These are phyloP conservation scores for Ophiocordyceps robertsii DNA, from an alignment of 2,329 filamentous ascomycete species.

Conservation along the genomic window DNA sequence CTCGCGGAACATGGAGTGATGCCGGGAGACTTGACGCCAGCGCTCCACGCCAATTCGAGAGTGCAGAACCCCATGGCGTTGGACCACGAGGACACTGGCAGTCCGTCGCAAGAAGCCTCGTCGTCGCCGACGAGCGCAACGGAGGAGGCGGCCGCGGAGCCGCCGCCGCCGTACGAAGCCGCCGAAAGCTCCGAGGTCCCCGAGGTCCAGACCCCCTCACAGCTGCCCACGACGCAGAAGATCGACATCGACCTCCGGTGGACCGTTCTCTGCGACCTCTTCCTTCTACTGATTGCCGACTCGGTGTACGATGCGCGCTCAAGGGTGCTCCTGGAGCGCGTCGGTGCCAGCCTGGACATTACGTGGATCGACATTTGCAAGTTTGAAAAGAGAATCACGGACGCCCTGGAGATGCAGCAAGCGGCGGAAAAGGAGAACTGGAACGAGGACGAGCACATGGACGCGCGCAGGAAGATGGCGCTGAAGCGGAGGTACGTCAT, in stretches of 20 bases:
- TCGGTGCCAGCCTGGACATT: conserved; percentile 68
- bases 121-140: conserved; percentile 7
- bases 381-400: conserved; percentile 94
- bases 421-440: conserved; percentile 89
- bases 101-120: conserved; percentile 7
- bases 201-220: conserved; percentile 68
- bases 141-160: conserved; percentile 32
- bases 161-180: conserved; percentile 47
- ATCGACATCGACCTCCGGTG: conserved; percentile 94
- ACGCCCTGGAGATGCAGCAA: conserved; percentile 96
- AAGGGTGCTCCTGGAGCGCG: conserved; percentile 66
- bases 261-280: conserved; percentile 93
- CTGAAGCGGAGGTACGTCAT: conserved; percentile 77
- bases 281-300: conserved; percentile 92
- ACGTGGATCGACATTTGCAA: conserved; percentile 87
- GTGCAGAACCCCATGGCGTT: conserved; percentile 85
- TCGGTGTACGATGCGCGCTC: conserved; percentile 86
- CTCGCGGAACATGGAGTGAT: conserved; percentile 83
- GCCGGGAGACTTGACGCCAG: conserved; percentile 68
- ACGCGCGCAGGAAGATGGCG: conserved; percentile 66
- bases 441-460: conserved; percentile 94
- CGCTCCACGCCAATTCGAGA: conserved; percentile 80
- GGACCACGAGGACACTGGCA: conserved; percentile 3
- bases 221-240: conserved; percentile 67
- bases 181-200: conserved; percentile 59